Percentiles rank a stretch among this genome's conserved stretches.
Evolutionary conservation across 2,329 filamentous ascomycete species (phyloP).

Genomic region (Neopestalotiopsis clavispora): DNA sequence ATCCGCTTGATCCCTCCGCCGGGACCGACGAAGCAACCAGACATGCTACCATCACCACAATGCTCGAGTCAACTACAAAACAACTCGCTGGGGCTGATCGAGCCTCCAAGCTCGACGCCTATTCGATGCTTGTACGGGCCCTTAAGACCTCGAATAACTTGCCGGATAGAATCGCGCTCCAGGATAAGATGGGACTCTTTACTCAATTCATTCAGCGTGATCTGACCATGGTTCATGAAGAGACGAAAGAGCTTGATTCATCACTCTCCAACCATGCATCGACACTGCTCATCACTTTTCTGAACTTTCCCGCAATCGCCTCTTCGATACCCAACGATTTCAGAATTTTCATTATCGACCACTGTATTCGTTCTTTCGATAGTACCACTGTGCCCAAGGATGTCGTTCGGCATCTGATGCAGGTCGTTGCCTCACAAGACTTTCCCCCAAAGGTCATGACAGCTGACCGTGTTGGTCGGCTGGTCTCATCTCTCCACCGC

Average conservation of each 20-base stretch:
- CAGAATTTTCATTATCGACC: constrained; percentile 78
- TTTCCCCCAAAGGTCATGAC: constrained; percentile 80
- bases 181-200: constrained; percentile 77
- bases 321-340: constrained; percentile 79
- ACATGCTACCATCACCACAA: constrained; percentile 69
- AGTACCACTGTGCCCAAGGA: constrained; percentile 75
- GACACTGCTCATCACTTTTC: constrained; percentile 76
- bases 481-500: constrained; percentile 73
- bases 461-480: constrained; percentile 67
- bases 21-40: constrained; percentile 42
- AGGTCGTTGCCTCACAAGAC: constrained; percentile 79
- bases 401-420: constrained; percentile 78
- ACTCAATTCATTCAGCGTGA: constrained; percentile 86
- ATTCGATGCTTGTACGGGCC: constrained; percentile 76
- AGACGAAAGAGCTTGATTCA: constrained; percentile 63
- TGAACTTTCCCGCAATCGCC: constrained; percentile 75
- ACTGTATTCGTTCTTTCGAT: constrained; percentile 75
- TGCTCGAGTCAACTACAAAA: constrained; percentile 84
- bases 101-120: constrained; percentile 80
- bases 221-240: constrained; percentile 62
- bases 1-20: constrained; percentile 48
- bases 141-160: constrained; percentile 83
- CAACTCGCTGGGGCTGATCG: constrained; percentile 78
- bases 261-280: constrained; percentile 79
- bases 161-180: constrained; percentile 74